Percentiles rank a stretch among this genome's conserved stretches.
phyloP scores from a whole-genome alignment of 2,329 filamentous ascomycete genomes.

The Lachnellula hyalina region DNA sequence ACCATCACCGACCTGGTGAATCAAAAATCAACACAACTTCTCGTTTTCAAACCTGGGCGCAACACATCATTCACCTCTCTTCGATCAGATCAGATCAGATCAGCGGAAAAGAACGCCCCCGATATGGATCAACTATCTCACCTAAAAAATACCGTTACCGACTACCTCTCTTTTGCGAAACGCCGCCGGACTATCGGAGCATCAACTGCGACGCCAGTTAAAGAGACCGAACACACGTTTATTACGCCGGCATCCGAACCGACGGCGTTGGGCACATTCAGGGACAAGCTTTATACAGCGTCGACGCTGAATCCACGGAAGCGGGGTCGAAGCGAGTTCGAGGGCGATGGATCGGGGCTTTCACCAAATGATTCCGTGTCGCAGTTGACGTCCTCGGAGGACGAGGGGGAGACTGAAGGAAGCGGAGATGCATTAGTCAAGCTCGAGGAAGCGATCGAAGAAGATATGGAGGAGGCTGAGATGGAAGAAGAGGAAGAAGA shows the following conservation, averaged over 20 bases:
- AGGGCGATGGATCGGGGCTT: slow-evolving; percentile 5
- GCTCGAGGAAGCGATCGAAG: neutral
- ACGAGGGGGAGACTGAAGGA: neutral
- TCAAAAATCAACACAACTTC: neutral
- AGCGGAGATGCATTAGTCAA: neutral
- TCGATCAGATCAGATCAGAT: neutral
- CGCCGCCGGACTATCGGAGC: slow-evolving; percentile 28
- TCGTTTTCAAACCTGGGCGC: neutral
- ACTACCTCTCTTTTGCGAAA: slow-evolving; percentile 25
- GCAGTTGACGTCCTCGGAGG: slow-evolving; percentile 11
- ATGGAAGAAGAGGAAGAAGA: slow-evolving; percentile 5
- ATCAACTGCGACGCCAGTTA: slow-evolving; percentile 11
- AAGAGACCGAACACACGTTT: slow-evolving; percentile 11
- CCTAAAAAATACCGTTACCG: slow-evolving; percentile 26
- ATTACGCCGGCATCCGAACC: slow-evolving; percentile 15
- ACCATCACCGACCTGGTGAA: neutral
- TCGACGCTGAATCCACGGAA: slow-evolving; percentile 23
- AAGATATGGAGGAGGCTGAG: slow-evolving; percentile 5
- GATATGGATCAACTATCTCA: slow-evolving; percentile 26
- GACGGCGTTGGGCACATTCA: slow-evolving; percentile 11
- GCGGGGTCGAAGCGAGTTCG: slow-evolving; percentile 18
- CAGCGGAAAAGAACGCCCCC: neutral
- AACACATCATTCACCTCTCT: neutral
- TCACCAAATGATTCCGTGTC: slow-evolving; percentile 21
- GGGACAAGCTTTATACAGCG: slow-evolving; percentile 14